Evolutionary conservation across 2,329 filamentous ascomycete species (phyloP).

Genomic region (Pseudomassariella vexata): DNA sequence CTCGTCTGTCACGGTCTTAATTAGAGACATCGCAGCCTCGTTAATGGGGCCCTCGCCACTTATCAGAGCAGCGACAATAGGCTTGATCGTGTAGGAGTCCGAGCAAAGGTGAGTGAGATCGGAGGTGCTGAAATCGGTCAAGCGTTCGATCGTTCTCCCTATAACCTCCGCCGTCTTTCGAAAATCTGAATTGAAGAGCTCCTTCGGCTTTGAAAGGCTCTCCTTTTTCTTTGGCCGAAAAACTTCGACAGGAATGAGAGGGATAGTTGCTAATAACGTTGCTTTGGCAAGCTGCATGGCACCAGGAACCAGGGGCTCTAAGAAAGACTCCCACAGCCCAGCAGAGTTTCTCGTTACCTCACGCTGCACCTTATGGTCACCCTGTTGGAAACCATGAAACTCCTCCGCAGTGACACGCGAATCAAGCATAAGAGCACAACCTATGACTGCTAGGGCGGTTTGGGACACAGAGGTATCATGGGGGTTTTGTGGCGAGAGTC

Average conservation of each 20-base stretch:
- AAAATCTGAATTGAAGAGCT: conserved; percentile 74
- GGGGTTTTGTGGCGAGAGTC: conserved; percentile 40
- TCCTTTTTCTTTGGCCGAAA: conserved; percentile 53
- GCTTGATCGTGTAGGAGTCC: conserved; percentile 61
- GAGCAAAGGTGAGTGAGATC: conserved; percentile 67
- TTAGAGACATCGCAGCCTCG: conserved; percentile 71
- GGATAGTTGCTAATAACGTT: conserved; percentile 64
- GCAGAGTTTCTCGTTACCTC: conserved; percentile 66
- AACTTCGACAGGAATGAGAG: conserved; percentile 69
- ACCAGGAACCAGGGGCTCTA: conserved; percentile 60
- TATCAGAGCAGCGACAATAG: conserved; percentile 73
- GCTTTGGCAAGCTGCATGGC: conserved; percentile 69
- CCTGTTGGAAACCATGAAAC: conserved; percentile 56
- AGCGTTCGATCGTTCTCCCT: conserved; percentile 67
- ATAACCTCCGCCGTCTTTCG: conserved; percentile 51
- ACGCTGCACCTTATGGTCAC: conserved; percentile 55
- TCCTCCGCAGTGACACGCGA: conserved; percentile 65
- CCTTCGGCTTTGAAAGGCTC: conserved; percentile 38
- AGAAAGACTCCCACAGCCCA: conserved; percentile 72
- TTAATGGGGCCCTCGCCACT: conserved; percentile 76
- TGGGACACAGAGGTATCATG: conserved; percentile 46
- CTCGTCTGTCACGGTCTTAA: conserved; percentile 77
- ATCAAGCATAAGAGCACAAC: conserved; percentile 63
- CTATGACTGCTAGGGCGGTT: conserved; percentile 58
- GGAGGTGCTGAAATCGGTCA: conserved; percentile 68